phyloP scores from a whole-genome alignment of 495 filamentous ascomycete genomes.

The Neurospora tetraspora region DNA sequence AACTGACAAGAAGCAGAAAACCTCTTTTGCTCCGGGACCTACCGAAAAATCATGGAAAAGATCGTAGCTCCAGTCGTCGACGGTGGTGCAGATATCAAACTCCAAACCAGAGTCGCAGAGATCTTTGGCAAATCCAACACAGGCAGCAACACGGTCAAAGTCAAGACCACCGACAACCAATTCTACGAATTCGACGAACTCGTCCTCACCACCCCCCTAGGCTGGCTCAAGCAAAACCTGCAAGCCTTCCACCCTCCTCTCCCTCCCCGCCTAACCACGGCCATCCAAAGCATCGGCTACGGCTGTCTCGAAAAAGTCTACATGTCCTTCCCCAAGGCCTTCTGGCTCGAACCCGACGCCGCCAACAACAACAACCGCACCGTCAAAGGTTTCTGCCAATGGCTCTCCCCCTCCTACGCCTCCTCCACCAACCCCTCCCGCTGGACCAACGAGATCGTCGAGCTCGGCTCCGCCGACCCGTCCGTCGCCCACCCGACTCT shows the following conservation, averaged over 20 bases:
- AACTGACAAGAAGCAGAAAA: conserved; percentile 50
- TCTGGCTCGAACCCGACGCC: conserved; percentile 31
- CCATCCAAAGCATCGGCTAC: conserved; percentile 73
- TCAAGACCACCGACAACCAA: conserved; percentile 46
- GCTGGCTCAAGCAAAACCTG: conserved; percentile 76
- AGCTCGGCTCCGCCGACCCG: conserved; percentile 56
- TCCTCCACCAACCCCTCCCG: conserved; percentile 46
- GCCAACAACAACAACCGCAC: conserved; percentile 5
- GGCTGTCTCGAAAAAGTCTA: conserved; percentile 90
- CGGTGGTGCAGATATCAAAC: conserved; percentile 49
- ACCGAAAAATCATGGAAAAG: conserved; percentile 59
- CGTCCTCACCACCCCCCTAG: conserved; percentile 75
- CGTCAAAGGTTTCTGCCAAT: conserved; percentile 53
- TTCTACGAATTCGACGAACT: conserved; percentile 65
- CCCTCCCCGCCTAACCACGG: conserved; percentile 52
- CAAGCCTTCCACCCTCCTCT: conserved; percentile 61
- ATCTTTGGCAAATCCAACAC: conserved; percentile 38
- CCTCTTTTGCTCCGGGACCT: conserved; percentile 79
- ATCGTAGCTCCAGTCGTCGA: conserved; percentile 55
- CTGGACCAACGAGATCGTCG: conserved; percentile 76
- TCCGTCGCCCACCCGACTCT: conserved; percentile 68
- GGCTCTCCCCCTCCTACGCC: conserved; percentile 56
- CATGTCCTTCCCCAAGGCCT: conserved; percentile 69
- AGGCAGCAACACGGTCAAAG: conserved; percentile 30
- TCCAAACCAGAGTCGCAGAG: conserved; percentile 31